Percentiles rank a stretch among this genome's conserved stretches.
These are phyloP conservation scores for Wallacemonas rigidus DNA, from an alignment of 208 protist genomes.

Conservation along the genomic window DNA sequence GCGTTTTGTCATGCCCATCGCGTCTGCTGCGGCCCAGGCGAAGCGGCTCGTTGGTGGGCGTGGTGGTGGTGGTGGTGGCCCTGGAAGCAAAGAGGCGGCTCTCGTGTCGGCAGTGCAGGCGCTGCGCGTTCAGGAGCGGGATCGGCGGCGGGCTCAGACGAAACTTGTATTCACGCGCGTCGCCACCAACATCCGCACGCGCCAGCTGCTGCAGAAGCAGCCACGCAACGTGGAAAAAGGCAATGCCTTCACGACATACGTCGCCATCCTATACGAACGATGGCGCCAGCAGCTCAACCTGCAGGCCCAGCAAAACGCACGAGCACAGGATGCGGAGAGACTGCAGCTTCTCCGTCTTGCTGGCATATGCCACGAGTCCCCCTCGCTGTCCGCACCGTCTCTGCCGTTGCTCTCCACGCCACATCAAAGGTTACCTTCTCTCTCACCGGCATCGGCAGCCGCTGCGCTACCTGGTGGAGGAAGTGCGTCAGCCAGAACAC, in stretches of 20 bases:
- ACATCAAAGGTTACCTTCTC: background rate
- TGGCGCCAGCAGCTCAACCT: slow-evolving; percentile 41
- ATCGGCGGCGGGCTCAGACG: slow-evolving; percentile 27
- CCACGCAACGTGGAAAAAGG: slow-evolving; percentile 32
- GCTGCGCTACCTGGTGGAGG: background rate
- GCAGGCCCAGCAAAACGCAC: slow-evolving; percentile 16
- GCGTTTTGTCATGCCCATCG: slow-evolving; percentile 46
- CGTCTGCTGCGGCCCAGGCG: slow-evolving; percentile 26
- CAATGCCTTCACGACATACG: slow-evolving; percentile 50
- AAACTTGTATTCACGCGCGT: slow-evolving; percentile 49
- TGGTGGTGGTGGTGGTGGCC: background rate
- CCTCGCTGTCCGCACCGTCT: slow-evolving; percentile 5
- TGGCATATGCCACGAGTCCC: slow-evolving; percentile 11
- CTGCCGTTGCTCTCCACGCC: background rate
- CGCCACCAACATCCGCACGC: slow-evolving; percentile 53
- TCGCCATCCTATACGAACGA: slow-evolving; percentile 52
- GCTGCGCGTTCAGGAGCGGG: slow-evolving; percentile 39
- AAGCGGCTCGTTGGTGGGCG: slow-evolving; percentile 17
- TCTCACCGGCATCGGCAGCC: background rate
- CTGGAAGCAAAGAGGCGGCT: slow-evolving; percentile 21
- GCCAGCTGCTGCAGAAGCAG: slow-evolving; percentile 28
- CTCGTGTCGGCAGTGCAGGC: slow-evolving; percentile 43
- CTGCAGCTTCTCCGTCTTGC: slow-evolving; percentile 27
- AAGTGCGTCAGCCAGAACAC: background rate
- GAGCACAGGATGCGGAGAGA: slow-evolving; percentile 2